Percentiles rank a stretch among this genome's conserved stretches.
Conservation (phyloP, 2,329 filamentous ascomycete genomes). For the Hypoxylon sp. region DNA sequence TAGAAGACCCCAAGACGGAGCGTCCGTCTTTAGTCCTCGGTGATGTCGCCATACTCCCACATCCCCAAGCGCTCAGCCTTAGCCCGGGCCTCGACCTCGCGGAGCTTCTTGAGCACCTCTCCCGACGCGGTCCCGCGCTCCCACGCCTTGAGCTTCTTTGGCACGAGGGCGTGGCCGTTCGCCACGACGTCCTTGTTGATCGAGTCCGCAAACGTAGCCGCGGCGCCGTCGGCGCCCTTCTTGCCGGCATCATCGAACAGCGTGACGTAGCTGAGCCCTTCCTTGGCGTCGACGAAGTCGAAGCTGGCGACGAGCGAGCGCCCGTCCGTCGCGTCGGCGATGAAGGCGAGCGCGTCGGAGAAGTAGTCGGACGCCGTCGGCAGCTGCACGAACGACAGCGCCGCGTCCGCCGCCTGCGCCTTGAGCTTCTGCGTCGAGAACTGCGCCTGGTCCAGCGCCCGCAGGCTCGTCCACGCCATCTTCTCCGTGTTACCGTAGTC, state of each 20-base stretch:
- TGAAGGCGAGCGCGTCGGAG: constrained; percentile 76
- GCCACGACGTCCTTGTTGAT: constrained; percentile 88
- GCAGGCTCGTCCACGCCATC: constrained; percentile 82
- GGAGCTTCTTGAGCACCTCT: constrained; percentile 75
- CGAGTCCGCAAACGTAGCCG: constrained; percentile 71
- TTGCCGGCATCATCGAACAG: constrained; percentile 86
- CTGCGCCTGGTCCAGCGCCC: constrained; percentile 78
- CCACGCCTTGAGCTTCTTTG: constrained; percentile 90
- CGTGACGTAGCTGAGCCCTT: constrained; percentile 85
- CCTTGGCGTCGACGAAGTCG: constrained; percentile 80
- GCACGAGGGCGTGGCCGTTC: constrained; percentile 89
- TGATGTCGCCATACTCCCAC: constrained; percentile 98
- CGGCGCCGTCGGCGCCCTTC: constrained; percentile 48
- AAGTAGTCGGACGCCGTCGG: constrained; percentile 85
- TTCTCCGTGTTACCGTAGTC: constrained; percentile 97
- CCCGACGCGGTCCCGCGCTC: constrained; percentile 76
- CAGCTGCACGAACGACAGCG: constrained; percentile 88
- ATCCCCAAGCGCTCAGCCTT: constrained; percentile 84
- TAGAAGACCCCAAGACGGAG: too few species aligned
- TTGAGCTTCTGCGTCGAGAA: constrained; percentile 85
- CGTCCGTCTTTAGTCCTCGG: constrained; percentile 85
- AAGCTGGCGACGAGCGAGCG: constrained; percentile 88
- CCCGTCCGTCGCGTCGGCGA: constrained; percentile 76
- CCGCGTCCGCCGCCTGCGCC: constrained; percentile 85
- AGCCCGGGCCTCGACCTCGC: constrained; percentile 76